Evolutionary conservation across 805 yeast genomes (phyloP).

Genomic region (Sugiyamaella smithiae): DNA sequence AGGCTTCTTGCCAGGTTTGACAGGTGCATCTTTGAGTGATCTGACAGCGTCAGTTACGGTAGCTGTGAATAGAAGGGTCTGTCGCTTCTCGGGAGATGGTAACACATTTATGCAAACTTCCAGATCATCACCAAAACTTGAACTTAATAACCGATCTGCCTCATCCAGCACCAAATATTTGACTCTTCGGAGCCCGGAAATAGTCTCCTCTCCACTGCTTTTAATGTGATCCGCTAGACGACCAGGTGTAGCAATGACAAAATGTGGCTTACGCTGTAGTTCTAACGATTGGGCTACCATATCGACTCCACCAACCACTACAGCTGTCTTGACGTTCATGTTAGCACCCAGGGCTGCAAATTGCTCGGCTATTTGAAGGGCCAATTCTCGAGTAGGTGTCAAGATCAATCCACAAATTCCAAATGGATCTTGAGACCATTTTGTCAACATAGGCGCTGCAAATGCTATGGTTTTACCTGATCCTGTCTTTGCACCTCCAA

Average conservation of each 20-base stretch:
- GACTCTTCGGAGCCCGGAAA: slow-evolving; percentile 71
- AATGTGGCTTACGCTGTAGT: slow-evolving; percentile 82
- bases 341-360: slow-evolving; percentile 87
- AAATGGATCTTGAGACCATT: slow-evolving; percentile 93
- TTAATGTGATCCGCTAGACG: slow-evolving; percentile 88
- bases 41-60: slow-evolving; percentile 93
- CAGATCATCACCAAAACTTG: slow-evolving; percentile 78
- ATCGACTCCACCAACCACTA: slow-evolving; percentile 94
- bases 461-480: slow-evolving; percentile 97
- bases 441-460: slow-evolving; percentile 93
- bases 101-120: slow-evolving; percentile 66
- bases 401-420: slow-evolving; percentile 87
- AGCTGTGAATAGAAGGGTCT: slow-evolving; percentile 90
- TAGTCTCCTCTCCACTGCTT: slow-evolving; percentile 84
- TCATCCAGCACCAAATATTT: slow-evolving; percentile 88
- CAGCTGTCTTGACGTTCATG: slow-evolving; percentile 78
- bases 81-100: slow-evolving; percentile 71
- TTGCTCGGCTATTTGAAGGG: slow-evolving; percentile 96
- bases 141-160: slow-evolving; percentile 87
- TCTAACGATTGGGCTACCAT: slow-evolving; percentile 84
- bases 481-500: slow-evolving; percentile 98
- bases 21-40: slow-evolving; percentile 63
- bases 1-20: slow-evolving; percentile 53
- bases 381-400: slow-evolving; percentile 89
- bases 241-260: slow-evolving; percentile 96